A percentile compares a stretch with the other conserved stretches of the same genome.
These are phyloP conservation scores for Punctularia strigosozonata DNA, from an alignment of 768 basidiomycete genomes.

Conservation along the genomic window DNA sequence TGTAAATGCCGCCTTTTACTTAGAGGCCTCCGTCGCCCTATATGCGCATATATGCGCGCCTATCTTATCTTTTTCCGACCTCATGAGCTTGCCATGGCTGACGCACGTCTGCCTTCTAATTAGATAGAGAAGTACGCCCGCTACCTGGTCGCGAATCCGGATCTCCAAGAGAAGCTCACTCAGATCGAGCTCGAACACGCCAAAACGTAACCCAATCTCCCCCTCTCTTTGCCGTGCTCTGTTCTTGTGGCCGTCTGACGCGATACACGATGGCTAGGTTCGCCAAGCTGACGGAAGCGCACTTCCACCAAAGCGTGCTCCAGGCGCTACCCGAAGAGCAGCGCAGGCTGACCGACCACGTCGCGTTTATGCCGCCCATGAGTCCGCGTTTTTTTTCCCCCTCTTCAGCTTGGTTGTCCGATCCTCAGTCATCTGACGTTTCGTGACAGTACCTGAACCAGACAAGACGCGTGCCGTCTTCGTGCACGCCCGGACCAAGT, in stretches of 20 bases:
- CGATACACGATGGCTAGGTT: too few relatives aligned
- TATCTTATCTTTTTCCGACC: neutral
- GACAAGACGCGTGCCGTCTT: slow-evolving; percentile 72
- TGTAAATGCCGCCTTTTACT: too few relatives aligned
- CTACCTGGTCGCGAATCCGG: slow-evolving; percentile 58
- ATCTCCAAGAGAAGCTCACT: slow-evolving; percentile 69
- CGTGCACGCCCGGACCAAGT: slow-evolving; percentile 62
- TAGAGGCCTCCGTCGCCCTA: neutral
- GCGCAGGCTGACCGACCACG: slow-evolving; percentile 63
- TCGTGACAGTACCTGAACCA: slow-evolving; percentile 55
- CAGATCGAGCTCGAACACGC: slow-evolving; percentile 77
- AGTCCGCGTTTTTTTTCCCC: slow-evolving; percentile 26
- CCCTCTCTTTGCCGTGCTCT: neutral
- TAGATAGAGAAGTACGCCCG: slow-evolving; percentile 87
- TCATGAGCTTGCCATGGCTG: neutral
- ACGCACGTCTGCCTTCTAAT: neutral
- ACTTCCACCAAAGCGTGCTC: slow-evolving; percentile 71
- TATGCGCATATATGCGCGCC: neutral
- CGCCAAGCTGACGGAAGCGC: slow-evolving; percentile 62
- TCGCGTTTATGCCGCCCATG: slow-evolving; percentile 66
- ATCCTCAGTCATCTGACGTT: slow-evolving; percentile 6
- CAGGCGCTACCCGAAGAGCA: slow-evolving; percentile 74
- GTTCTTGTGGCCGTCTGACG: neutral
- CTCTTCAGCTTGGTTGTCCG: neutral
- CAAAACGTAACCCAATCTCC: slow-evolving; percentile 38